These are phyloP conservation scores for Acmispon strigosus DNA, from an alignment of 306 rosid species.

Conservation along the genomic window DNA sequence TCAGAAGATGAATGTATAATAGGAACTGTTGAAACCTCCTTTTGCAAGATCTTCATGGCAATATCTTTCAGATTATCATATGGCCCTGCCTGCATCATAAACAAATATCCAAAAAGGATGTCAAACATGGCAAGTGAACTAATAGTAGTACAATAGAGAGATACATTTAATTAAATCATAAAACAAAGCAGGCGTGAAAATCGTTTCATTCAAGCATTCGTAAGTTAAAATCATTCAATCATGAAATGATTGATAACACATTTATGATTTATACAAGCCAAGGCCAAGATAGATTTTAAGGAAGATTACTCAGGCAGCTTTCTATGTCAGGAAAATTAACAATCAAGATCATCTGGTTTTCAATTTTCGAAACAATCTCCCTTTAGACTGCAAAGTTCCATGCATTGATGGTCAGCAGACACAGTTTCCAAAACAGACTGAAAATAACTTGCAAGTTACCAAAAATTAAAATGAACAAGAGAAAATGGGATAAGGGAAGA, in stretches of 20 bases:
- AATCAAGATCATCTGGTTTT: slow-evolving; percentile 10
- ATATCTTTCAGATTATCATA: slow-evolving; percentile 77
- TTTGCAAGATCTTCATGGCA: slow-evolving; percentile 74
- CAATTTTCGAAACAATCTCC: not conserved
- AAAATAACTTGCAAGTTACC: not conserved
- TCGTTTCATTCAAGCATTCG: not conserved
- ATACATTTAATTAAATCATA: not conserved
- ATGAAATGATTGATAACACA: not conserved
- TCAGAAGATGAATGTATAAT: slow-evolving; percentile 73
- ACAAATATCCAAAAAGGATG: not conserved
- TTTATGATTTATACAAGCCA: not conserved
- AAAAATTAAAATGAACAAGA: not conserved
- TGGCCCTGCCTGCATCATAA: slow-evolving; percentile 69
- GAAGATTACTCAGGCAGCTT: not conserved
- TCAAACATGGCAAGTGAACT: not conserved
- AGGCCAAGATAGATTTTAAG: not conserved
- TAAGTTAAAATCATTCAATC: not conserved
- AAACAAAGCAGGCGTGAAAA: not conserved
- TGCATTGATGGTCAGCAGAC: not conserved
- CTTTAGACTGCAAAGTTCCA: not conserved
- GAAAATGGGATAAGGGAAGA: not conserved
- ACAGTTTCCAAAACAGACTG: not conserved
- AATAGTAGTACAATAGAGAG: not conserved
- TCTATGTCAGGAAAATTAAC: not conserved
- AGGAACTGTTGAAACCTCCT: slow-evolving; percentile 83